A percentile compares a stretch with the other conserved stretches of the same genome.
phyloP scores from a whole-genome alignment of 2,329 filamentous ascomycete species.

The Penicillium aurantiogriseum region DNA sequence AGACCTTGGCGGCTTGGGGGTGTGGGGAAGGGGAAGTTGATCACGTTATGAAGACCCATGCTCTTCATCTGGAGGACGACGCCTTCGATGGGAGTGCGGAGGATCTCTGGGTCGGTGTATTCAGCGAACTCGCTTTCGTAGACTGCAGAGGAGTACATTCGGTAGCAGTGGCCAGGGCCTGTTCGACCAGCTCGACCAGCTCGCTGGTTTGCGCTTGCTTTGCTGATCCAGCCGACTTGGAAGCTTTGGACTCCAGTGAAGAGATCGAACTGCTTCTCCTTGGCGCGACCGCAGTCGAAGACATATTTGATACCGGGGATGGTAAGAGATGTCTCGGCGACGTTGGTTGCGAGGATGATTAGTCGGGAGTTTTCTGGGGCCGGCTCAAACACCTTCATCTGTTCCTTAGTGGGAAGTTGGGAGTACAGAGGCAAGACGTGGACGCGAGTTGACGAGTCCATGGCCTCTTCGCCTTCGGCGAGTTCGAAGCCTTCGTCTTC shows the following conservation, averaged over 20 bases:
- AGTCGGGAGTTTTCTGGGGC: constrained; percentile 78
- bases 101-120: constrained; percentile 83
- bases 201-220: constrained; percentile 89
- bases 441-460: constrained; percentile 64
- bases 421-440: constrained; percentile 95
- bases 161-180: constrained; percentile 91
- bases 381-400: constrained; percentile 84
- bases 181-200: constrained; percentile 93
- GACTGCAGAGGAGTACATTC: constrained; percentile 89
- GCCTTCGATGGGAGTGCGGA: constrained; percentile 88
- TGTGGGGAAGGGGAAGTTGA: constrained; percentile 95
- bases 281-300: constrained; percentile 88
- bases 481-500: constrained; percentile 69
- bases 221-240: constrained; percentile 94
- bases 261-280: constrained; percentile 87
- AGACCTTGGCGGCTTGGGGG: constrained; percentile 75
- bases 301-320: constrained; percentile 95
- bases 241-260: constrained; percentile 91
- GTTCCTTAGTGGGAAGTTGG: constrained; percentile 82
- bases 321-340: constrained; percentile 94
- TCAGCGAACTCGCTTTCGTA: constrained; percentile 83
- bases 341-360: constrained; percentile 90
- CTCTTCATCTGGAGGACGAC: constrained; percentile 91
- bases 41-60: constrained; percentile 85
- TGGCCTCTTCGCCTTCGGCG: constrained; percentile 52